Evolutionary conservation across 2,329 filamentous ascomycete genomes (phyloP).

Genomic region (Sordariomycetes sp.): DNA sequence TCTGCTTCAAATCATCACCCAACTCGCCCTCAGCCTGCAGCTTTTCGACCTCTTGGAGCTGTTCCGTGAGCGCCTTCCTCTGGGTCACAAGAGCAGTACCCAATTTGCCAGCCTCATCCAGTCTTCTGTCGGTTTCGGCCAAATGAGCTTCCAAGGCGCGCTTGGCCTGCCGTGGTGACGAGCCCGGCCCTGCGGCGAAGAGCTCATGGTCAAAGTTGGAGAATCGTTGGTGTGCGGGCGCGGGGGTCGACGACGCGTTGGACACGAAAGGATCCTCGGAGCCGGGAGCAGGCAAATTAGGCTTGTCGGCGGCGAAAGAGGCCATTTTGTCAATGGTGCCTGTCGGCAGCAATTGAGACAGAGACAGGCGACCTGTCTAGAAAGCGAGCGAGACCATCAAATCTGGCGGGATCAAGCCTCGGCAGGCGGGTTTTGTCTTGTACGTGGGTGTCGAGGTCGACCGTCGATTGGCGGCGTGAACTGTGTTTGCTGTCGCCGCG

Average conservation of each 20-base stretch:
- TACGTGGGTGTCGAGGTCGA: neutral
- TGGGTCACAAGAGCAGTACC: constrained; percentile 84
- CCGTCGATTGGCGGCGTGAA: neutral
- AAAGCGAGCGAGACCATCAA: constrained; percentile 11
- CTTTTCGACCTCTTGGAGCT: constrained; percentile 75
- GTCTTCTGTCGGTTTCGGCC: constrained; percentile 80
- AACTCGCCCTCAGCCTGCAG: constrained; percentile 69
- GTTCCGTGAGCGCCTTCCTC: constrained; percentile 71
- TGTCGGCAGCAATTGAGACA: too few species aligned
- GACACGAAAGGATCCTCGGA: constrained; percentile 43
- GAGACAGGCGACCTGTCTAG: constrained; percentile 13
- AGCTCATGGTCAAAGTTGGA: constrained; percentile 75
- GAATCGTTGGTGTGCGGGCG: constrained; percentile 57
- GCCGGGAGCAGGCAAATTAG: constrained; percentile 26
- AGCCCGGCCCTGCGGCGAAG: constrained; percentile 65
- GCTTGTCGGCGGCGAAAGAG: constrained; percentile 32
- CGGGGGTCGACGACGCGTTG: constrained; percentile 26
- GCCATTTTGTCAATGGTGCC: constrained; percentile 33
- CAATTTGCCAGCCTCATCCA: constrained; percentile 84
- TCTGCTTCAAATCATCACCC: constrained; percentile 71
- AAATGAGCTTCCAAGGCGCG: constrained; percentile 85
- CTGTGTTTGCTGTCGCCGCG: neutral
- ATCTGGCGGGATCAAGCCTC: constrained; percentile 4
- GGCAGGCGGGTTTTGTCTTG: neutral
- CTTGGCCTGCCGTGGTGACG: constrained; percentile 80